Conservation (phyloP, 768 basidiomycete genomes). For the Brasilioporus rufonigricans region DNA sequence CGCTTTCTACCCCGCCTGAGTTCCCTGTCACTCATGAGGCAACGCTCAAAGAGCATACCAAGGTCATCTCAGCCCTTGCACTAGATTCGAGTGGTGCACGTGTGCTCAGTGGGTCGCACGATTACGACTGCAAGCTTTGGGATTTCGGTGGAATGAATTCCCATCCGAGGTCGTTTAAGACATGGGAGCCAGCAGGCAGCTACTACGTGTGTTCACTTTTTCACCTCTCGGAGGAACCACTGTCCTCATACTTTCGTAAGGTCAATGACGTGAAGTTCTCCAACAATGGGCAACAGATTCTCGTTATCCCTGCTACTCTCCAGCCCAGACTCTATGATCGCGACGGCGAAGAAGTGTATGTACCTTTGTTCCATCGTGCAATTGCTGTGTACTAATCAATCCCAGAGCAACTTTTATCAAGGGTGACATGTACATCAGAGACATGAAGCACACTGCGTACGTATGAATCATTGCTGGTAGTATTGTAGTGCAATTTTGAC, state of each 20-base stretch:
- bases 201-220: conserved; percentile 64
- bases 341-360: conserved; percentile 91
- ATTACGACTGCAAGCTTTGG: conserved; percentile 98
- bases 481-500: conserved; percentile 8
- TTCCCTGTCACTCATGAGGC: conserved; percentile 93
- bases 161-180: conserved; percentile 90
- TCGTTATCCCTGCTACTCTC: conserved; percentile 84
- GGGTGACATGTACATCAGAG: conserved; percentile 97
- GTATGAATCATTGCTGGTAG: conserved; percentile 46
- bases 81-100: conserved; percentile 95
- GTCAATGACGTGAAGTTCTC: conserved; percentile 91
- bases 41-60: conserved; percentile 89
- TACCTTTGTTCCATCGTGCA: conserved; percentile 23
- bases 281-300: conserved; percentile 78
- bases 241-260: conserved; percentile 38
- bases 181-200: conserved; percentile 91
- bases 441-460: conserved; percentile 98
- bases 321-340: conserved; percentile 89
- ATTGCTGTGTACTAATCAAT: conserved; percentile 49
- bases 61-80: conserved; percentile 90
- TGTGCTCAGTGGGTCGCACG: conserved; percentile 87
- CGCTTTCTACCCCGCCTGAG: conserved; percentile 42
- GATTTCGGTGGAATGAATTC: conserved; percentile 98
- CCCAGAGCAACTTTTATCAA: conserved; percentile 78
- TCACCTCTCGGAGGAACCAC: not conserved